Evolutionary conservation across 192 early-diverging fungal genomes (phyloP), one percentile per base, ranked within the genome.

Genomic region (Podila epigama): DNA sequence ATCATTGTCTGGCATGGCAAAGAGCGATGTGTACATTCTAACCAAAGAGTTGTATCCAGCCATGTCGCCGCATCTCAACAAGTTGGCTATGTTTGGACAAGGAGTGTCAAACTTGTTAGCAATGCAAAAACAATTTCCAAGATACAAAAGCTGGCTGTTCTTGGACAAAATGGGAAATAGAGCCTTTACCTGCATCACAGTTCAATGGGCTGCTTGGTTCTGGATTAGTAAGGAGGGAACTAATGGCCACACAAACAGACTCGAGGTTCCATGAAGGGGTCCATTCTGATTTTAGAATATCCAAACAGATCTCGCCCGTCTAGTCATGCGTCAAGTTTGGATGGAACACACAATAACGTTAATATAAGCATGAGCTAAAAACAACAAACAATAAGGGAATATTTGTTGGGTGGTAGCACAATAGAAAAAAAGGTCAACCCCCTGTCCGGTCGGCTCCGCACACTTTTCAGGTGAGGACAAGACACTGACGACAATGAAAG

Each of bases 291-390:
- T 95, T 96, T 37, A 99, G 84, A 36, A 99, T 88, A 83, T 99
- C 97, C 57, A 99, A 83, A 61, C 97, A 99, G 58, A 99, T 98
- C 75, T 98, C 95, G 20, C 97, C 97, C 0, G 94, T 96, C 87
- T 95, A 81, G n/a, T n/a, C n/a, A n/a, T n/a, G n/a, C n/a, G n/a
- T n/a, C n/a, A n/a, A n/a, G n/a, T n/a, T n/a, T n/a, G n/a, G n/a
- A n/a, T n/a, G n/a, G n/a, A n/a, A 56, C 13, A 55, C 18, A 25
- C 27, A 51, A 42, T 22, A 41, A 60, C 9, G 56, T 7, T 20
- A 58, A 22, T 11, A n/a, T 37, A 27, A 44, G n/a, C 12, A 28
- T 7, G 51, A 63, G 52, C 25, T 31, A 44, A 25, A n/a, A 29
- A 35, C 27, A 35, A 31, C 13, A 51, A 16, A 29, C 27, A 29